phyloP scores from a whole-genome alignment of 352 stramenopile genomes.

The Phytophthora brassicae region DNA sequence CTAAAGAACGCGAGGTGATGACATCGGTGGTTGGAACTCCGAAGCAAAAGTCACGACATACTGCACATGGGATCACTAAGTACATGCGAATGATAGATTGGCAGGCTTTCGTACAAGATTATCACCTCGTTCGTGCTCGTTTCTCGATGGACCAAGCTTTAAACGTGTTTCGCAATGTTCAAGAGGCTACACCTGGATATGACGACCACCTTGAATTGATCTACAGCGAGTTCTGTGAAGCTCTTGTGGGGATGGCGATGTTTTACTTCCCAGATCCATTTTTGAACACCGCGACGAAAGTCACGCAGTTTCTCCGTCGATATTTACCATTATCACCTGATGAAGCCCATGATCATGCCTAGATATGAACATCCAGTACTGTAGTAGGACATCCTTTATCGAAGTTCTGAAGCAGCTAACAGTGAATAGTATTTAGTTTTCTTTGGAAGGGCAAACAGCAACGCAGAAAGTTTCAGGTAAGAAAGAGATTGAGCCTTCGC shows the following conservation, averaged over 20 bases:
- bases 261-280: slow-evolving; percentile 74
- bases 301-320: slow-evolving; percentile 72
- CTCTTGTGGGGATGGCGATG: slow-evolving; percentile 51
- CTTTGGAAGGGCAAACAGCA: slow-evolving; percentile 6
- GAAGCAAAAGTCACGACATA: slow-evolving; percentile 23
- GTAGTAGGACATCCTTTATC: too few relatives aligned
- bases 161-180: slow-evolving; percentile 64
- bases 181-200: slow-evolving; percentile 42
- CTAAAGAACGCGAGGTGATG: slow-evolving; percentile 56
- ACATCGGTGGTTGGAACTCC: slow-evolving; percentile 12
- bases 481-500: background rate
- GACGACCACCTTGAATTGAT: slow-evolving; percentile 67
- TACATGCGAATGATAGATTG: slow-evolving; percentile 73
- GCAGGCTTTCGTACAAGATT: slow-evolving; percentile 72
- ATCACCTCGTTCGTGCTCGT: slow-evolving; percentile 58
- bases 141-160: slow-evolving; percentile 63
- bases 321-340: slow-evolving; percentile 67
- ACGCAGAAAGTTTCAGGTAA: slow-evolving; percentile 25
- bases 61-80: slow-evolving; percentile 49
- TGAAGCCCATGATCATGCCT: slow-evolving; percentile 46
- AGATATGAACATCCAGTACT: background rate
- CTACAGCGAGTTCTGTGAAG: slow-evolving; percentile 75
- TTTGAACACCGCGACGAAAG: slow-evolving; percentile 46
- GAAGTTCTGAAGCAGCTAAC: background rate
- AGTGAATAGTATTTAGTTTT: slow-evolving; percentile 24